Conservation (phyloP, 345 rosid species). For the Alliaria petiolata region DNA sequence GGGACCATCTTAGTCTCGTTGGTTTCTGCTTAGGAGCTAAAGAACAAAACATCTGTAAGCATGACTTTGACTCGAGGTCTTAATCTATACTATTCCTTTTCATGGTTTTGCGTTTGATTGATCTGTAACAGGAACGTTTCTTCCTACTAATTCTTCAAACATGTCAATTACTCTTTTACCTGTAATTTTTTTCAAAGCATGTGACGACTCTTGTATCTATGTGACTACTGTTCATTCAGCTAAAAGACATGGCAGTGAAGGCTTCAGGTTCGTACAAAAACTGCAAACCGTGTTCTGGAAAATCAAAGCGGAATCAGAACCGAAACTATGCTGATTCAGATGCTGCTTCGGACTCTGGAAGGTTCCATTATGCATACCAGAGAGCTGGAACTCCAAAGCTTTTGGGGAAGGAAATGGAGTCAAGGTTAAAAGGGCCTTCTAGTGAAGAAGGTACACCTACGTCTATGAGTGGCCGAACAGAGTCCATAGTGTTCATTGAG, state of each 20-base stretch:
- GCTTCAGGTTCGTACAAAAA: slow-evolving; percentile 85
- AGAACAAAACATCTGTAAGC: neutral
- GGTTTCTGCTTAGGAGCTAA: neutral
- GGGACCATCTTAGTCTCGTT: neutral
- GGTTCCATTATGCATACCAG: slow-evolving; percentile 61
- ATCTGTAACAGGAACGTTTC: too few species aligned
- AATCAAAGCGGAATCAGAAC: slow-evolving; percentile 49
- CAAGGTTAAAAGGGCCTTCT: slow-evolving; percentile 67
- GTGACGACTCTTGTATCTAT: slow-evolving; percentile 25
- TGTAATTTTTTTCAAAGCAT: neutral
- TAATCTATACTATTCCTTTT: too few species aligned
- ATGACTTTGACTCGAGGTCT: neutral
- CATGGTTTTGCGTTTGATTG: neutral
- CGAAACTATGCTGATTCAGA: slow-evolving; percentile 55
- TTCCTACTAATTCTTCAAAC: neutral
- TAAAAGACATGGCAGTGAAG: slow-evolving; percentile 87
- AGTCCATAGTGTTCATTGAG: slow-evolving; percentile 44
- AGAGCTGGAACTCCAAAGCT: slow-evolving; percentile 66
- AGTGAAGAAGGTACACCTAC: slow-evolving; percentile 90
- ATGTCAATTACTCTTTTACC: neutral
- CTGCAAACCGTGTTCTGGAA: slow-evolving; percentile 84
- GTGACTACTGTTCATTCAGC: slow-evolving; percentile 51
- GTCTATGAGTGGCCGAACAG: slow-evolving; percentile 68
- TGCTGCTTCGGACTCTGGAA: slow-evolving; percentile 55
- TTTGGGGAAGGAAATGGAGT: slow-evolving; percentile 79